These are phyloP conservation scores for Talaromyces ruber DNA, from an alignment of 495 filamentous ascomycete genomes.

Conservation along the genomic window DNA sequence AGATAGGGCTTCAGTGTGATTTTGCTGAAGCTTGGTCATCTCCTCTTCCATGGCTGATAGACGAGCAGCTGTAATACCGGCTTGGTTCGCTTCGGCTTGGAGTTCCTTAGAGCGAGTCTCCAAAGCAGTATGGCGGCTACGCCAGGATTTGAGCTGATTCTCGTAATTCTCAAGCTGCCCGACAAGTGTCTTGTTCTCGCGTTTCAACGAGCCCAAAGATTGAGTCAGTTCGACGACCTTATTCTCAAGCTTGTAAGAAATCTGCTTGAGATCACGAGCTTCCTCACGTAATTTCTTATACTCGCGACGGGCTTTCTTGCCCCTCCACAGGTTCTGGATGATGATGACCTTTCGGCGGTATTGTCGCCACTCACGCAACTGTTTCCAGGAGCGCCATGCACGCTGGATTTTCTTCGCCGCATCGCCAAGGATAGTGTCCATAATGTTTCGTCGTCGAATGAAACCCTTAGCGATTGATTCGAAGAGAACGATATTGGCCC, in stretches of 20 bases:
- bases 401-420: constrained; percentile 87
- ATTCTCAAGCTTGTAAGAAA: constrained; percentile 98
- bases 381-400: constrained; percentile 71
- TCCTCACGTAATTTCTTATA: constrained; percentile 93
- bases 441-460: constrained; percentile 75
- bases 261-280: constrained; percentile 94
- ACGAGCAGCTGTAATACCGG: constrained; percentile 85
- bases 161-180: constrained; percentile 95
- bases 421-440: constrained; percentile 89
- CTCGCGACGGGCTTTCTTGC: constrained; percentile 64
- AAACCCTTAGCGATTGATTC: constrained; percentile 89
- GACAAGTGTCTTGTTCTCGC: constrained; percentile 81
- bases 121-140: constrained; percentile 81
- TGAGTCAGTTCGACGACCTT: constrained; percentile 98
- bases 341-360: constrained; percentile 84
- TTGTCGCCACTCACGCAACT: constrained; percentile 73
- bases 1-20: constrained; percentile 73
- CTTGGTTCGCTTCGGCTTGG: constrained; percentile 93
- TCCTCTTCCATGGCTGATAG: constrained; percentile 85
- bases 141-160: constrained; percentile 89
- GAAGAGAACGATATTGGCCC: constrained; percentile 74
- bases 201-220: constrained; percentile 80
- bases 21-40: constrained; percentile 83
- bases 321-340: constrained; percentile 91
- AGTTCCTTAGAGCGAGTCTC: constrained; percentile 87